These are phyloP conservation scores for Tetrapisispora pingtungensis DNA, from an alignment of 805 yeast genomes.

Conservation along the genomic window DNA sequence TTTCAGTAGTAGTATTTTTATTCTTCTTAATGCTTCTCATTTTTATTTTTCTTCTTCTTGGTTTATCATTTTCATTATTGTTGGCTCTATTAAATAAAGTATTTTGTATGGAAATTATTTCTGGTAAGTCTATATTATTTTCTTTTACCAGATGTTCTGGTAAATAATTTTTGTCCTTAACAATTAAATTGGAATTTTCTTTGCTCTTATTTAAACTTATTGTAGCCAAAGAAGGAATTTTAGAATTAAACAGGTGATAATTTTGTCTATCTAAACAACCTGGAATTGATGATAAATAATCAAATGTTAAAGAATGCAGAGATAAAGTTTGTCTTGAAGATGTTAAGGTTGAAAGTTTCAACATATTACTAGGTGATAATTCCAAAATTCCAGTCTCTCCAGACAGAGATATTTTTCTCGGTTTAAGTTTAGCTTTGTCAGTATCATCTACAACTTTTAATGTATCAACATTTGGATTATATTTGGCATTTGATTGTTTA, in stretches of 20 bases:
- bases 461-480: background rate
- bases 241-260: constrained; percentile 24
- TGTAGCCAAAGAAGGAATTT: constrained; percentile 23
- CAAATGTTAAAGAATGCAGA: constrained; percentile 44
- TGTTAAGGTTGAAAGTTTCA: constrained; percentile 55
- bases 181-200: background rate
- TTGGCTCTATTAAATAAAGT: constrained; percentile 22
- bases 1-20: background rate
- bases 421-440: background rate
- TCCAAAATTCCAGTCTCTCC: constrained; percentile 30
- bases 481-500: background rate
- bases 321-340: constrained; percentile 74
- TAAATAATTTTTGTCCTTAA: constrained; percentile 10
- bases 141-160: constrained; percentile 19
- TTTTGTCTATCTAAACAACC: constrained; percentile 30
- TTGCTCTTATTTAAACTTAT: constrained; percentile 12
- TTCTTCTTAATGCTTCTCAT: background rate
- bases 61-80: constrained; percentile 19
- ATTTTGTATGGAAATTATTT: constrained; percentile 26
- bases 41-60: constrained; percentile 26
- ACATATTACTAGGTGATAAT: constrained; percentile 55
- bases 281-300: constrained; percentile 31
- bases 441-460: background rate
- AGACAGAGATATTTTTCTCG: background rate
- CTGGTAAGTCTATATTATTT: constrained; percentile 16